Evolutionary conservation across 2,329 filamentous ascomycete genomes (phyloP).

Genomic region (Botrytis fabae): DNA sequence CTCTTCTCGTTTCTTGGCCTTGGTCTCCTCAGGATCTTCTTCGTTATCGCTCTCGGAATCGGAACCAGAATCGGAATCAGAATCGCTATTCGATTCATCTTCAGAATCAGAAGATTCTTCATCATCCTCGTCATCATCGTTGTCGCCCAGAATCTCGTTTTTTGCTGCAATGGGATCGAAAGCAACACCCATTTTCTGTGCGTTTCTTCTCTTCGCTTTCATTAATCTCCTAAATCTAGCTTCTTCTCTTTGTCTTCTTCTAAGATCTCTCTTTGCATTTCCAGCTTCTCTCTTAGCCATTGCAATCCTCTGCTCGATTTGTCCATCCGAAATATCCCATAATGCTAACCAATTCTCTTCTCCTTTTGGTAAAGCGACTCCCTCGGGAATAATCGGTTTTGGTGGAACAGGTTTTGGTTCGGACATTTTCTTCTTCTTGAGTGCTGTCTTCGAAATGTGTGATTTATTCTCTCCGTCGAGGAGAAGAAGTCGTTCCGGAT

Average conservation of each 20-base stretch:
- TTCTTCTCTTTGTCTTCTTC: constrained; percentile 32
- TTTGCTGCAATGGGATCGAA: constrained; percentile 35
- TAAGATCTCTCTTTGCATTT: constrained; percentile 28
- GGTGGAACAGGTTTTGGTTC: constrained; percentile 28
- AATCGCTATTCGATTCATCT: constrained; percentile 23
- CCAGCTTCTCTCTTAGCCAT: constrained; percentile 31
- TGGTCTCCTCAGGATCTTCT: background rate
- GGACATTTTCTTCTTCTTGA: constrained; percentile 23
- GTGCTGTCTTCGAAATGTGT: constrained; percentile 26
- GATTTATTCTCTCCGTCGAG: constrained; percentile 27
- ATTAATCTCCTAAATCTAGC: constrained; percentile 37
- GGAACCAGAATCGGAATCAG: constrained; percentile 15
- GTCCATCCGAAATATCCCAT: constrained; percentile 41
- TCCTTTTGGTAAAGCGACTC: constrained; percentile 35
- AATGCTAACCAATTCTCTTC: constrained; percentile 40
- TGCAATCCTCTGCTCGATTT: constrained; percentile 35
- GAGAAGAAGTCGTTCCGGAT: constrained; percentile 20
- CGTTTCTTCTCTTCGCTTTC: constrained; percentile 35
- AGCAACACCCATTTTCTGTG: constrained; percentile 29
- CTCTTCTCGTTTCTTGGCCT: constrained; percentile 15
- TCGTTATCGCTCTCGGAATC: constrained; percentile 5
- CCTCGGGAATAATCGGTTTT: constrained; percentile 37
- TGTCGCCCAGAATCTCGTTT: constrained; percentile 30
- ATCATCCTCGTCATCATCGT: constrained; percentile 24
- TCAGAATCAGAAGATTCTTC: constrained; percentile 22